Evolutionary conservation across 2,329 filamentous ascomycete species (phyloP).

Genomic region (Hymenoscyphus repandus): DNA sequence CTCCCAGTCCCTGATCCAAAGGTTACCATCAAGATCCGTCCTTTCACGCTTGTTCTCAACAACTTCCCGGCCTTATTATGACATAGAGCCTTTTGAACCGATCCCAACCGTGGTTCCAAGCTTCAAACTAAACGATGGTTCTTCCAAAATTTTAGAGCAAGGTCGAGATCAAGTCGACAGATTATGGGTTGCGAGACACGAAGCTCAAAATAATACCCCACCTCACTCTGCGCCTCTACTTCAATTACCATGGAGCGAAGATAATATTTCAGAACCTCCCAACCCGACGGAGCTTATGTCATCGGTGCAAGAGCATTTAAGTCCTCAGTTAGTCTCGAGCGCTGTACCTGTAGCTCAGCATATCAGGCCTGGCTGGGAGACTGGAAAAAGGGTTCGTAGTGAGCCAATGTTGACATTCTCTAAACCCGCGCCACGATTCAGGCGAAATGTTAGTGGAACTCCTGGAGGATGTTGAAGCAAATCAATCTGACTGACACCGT

Average conservation of each 20-base stretch:
- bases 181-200: constrained; percentile 9
- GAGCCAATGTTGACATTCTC: constrained; percentile 16
- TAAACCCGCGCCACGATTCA: constrained; percentile 11
- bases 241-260: constrained; percentile 5
- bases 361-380: not conserved
- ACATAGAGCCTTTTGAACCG: constrained; percentile 7
- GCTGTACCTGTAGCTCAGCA: not conserved
- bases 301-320: not conserved
- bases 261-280: not conserved
- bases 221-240: constrained; percentile 15
- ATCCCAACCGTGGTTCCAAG: constrained; percentile 11
- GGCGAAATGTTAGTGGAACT: constrained; percentile 12
- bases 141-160: constrained; percentile 11
- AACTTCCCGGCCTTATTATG: constrained; percentile 10
- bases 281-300: not conserved
- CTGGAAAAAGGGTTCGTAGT: constrained; percentile 14
- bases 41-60: constrained; percentile 45
- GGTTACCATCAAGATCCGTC: constrained; percentile 51
- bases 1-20: not conserved
- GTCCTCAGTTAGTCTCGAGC: not conserved
- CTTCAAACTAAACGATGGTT: constrained; percentile 9
- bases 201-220: not conserved
- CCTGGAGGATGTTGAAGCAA: not conserved
- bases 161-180: constrained; percentile 7
- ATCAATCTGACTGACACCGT: too few relatives aligned